Evolutionary conservation across 2,329 filamentous ascomycete species (phyloP).

Genomic region (Fusarium udum): DNA sequence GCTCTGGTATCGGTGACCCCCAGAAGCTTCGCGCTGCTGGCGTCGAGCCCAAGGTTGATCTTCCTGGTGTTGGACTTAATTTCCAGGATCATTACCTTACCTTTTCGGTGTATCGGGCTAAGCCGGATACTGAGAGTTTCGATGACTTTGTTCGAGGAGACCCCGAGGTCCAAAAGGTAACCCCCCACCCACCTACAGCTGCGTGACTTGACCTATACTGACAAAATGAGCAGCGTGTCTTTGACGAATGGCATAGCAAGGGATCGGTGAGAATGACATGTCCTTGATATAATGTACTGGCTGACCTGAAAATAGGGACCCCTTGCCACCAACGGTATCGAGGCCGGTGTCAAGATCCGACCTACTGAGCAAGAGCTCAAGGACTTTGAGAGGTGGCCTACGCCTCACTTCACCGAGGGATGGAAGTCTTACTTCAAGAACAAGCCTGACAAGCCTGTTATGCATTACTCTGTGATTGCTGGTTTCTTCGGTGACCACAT

Average conservation of each 20-base stretch:
- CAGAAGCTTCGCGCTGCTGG: conserved; percentile 75
- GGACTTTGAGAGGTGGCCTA: conserved; percentile 77
- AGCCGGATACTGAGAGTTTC: conserved; percentile 79
- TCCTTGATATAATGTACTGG: too few relatives aligned
- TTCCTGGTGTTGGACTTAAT: conserved; percentile 78
- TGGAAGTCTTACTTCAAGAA: conserved; percentile 87
- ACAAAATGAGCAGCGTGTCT: conserved; percentile 61
- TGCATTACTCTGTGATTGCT: conserved; percentile 83
- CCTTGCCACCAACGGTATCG: conserved; percentile 80
- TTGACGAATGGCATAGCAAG: conserved; percentile 80
- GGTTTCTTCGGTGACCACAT: conserved; percentile 72
- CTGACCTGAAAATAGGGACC: conserved; percentile 58
- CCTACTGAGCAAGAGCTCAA: conserved; percentile 74
- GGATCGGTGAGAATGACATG: conserved; percentile 59
- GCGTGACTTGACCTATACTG: background rate
- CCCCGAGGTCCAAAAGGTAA: conserved; percentile 73
- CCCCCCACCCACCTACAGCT: background rate
- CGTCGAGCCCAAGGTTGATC: conserved; percentile 74
- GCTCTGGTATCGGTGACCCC: conserved; percentile 77
- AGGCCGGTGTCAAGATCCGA: conserved; percentile 81
- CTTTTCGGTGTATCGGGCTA: conserved; percentile 76
- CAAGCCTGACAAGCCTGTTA: conserved; percentile 86
- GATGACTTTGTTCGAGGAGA: conserved; percentile 82
- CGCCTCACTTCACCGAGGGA: conserved; percentile 75
- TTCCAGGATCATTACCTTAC: conserved; percentile 82